Conservation (phyloP, 768 basidiomycete genomes). For the Pisolithus microcarpus region DNA sequence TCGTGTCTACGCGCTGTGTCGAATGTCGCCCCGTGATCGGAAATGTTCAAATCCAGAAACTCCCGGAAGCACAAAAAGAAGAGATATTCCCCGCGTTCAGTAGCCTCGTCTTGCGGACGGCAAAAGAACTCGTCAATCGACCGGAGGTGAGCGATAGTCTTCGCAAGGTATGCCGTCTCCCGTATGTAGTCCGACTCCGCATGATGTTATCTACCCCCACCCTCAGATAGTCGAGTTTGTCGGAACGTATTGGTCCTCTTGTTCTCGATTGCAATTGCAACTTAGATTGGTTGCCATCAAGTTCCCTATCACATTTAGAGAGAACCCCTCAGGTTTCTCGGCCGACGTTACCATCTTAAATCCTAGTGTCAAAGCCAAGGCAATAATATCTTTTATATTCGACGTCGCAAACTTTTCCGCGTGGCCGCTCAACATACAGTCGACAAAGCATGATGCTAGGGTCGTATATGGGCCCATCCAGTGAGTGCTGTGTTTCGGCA, state of each 20-base stretch:
- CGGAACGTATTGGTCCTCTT: constrained; percentile 67
- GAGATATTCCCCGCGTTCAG: constrained; percentile 61
- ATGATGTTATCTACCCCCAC: constrained; percentile 1
- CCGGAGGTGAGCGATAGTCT: constrained; percentile 31
- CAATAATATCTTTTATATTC: constrained; percentile 57
- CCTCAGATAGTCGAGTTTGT: constrained; percentile 56
- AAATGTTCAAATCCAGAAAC: constrained; percentile 42
- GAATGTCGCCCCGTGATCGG: constrained; percentile 47
- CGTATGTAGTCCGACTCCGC: neutral
- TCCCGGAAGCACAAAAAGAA: constrained; percentile 37
- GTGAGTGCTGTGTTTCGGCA: constrained; percentile 37
- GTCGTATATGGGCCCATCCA: constrained; percentile 60
- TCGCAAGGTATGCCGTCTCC: constrained; percentile 40
- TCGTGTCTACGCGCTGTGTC: constrained; percentile 58
- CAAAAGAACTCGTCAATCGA: constrained; percentile 37
- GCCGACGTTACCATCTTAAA: constrained; percentile 53
- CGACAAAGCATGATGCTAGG: constrained; percentile 48
- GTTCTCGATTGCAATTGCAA: constrained; percentile 63
- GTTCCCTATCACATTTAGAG: constrained; percentile 49
- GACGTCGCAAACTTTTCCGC: constrained; percentile 44
- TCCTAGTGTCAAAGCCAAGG: constrained; percentile 51
- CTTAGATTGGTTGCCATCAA: constrained; percentile 62
- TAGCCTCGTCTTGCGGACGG: constrained; percentile 44
- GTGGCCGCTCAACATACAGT: constrained; percentile 59
- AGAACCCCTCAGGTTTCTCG: constrained; percentile 37